Evolutionary conservation across 2,329 filamentous ascomycete species (phyloP).

Genomic region (Apiospora rasikravindrae): DNA sequence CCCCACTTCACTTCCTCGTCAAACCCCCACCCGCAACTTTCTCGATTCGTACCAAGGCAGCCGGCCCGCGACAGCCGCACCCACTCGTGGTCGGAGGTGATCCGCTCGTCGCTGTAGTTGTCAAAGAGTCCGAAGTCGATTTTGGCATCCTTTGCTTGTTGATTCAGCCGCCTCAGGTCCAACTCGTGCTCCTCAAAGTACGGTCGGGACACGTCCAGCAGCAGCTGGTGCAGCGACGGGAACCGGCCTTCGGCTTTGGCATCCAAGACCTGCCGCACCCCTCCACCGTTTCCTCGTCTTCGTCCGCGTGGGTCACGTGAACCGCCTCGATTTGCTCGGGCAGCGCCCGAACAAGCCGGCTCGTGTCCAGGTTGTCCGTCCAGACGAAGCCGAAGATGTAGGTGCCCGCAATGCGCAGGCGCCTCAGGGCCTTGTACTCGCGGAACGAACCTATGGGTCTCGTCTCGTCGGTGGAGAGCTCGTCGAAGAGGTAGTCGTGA

Average conservation of each 20-base stretch:
- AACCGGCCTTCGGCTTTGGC: slow-evolving; percentile 19
- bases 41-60: background rate
- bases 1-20: slow-evolving; percentile 19
- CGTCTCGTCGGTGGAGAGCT: slow-evolving; percentile 19
- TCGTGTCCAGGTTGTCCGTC: slow-evolving; percentile 19
- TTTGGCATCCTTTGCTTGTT: background rate
- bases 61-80: background rate
- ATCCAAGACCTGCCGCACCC: slow-evolving; percentile 6
- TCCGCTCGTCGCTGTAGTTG: slow-evolving; percentile 20
- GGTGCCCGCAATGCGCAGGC: slow-evolving; percentile 23
- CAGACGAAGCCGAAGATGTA: slow-evolving; percentile 25
- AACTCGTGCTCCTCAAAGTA: background rate
- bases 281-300: slow-evolving; percentile 24
- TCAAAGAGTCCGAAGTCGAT: slow-evolving; percentile 19
- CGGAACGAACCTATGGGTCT: slow-evolving; percentile 22
- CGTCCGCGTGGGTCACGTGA: slow-evolving; percentile 21
- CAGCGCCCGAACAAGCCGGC: slow-evolving; percentile 19
- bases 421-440: slow-evolving; percentile 21
- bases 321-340: slow-evolving; percentile 22
- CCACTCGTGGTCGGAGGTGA: background rate
- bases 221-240: slow-evolving; percentile 3
- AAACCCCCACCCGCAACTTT: slow-evolving; percentile 23
- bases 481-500: slow-evolving; percentile 23
- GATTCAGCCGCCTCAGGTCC: background rate
- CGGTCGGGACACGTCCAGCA: slow-evolving; percentile 11